Percentiles rank a stretch among this genome's conserved stretches.
Evolutionary conservation across 2,329 filamentous ascomycete species (phyloP).

Genomic region (Plenodomus tracheiphilus): DNA sequence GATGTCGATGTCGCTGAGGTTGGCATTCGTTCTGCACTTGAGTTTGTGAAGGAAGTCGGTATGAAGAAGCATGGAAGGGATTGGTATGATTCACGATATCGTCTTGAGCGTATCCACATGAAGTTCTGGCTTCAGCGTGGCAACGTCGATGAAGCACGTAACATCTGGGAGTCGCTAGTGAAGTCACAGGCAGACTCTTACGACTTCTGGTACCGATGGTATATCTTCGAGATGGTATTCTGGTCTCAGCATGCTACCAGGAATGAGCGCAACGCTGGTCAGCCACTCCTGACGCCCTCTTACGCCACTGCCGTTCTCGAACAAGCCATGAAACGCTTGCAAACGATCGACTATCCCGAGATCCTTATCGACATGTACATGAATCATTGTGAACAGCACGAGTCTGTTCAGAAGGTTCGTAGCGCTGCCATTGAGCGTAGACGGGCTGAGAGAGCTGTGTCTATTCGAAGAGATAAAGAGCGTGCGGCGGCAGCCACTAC

Average conservation of each 20-base stretch:
- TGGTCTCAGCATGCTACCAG: conserved; percentile 62
- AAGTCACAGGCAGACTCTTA: conserved; percentile 74
- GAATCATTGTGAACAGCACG: conserved; percentile 87
- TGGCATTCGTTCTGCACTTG: conserved; percentile 80
- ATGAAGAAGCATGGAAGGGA: conserved; percentile 75
- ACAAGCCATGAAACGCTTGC: conserved; percentile 64
- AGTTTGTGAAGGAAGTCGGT: conserved; percentile 78
- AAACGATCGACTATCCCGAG: conserved; percentile 75
- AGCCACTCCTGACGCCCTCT: conserved; percentile 61
- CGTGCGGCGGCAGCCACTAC: conserved; percentile 61
- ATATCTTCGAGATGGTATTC: conserved; percentile 85
- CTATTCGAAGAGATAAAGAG: conserved; percentile 65
- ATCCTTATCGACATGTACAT: conserved; percentile 73
- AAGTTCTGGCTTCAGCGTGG: conserved; percentile 87
- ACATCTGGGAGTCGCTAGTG: conserved; percentile 73
- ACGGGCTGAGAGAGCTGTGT: conserved; percentile 54
- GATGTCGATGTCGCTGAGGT: conserved; percentile 86
- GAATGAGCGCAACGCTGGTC: conserved; percentile 55
- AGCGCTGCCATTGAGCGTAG: conserved; percentile 73
- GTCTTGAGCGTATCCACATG: conserved; percentile 88
- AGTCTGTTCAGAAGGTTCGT: conserved; percentile 74
- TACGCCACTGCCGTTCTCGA: conserved; percentile 76
- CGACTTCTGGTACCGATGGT: conserved; percentile 93
- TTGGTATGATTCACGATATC: conserved; percentile 83
- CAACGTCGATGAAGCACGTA: conserved; percentile 74